Evolutionary conservation across 2,329 filamentous ascomycete species (phyloP).

Genomic region (Grosmannia serpens): DNA sequence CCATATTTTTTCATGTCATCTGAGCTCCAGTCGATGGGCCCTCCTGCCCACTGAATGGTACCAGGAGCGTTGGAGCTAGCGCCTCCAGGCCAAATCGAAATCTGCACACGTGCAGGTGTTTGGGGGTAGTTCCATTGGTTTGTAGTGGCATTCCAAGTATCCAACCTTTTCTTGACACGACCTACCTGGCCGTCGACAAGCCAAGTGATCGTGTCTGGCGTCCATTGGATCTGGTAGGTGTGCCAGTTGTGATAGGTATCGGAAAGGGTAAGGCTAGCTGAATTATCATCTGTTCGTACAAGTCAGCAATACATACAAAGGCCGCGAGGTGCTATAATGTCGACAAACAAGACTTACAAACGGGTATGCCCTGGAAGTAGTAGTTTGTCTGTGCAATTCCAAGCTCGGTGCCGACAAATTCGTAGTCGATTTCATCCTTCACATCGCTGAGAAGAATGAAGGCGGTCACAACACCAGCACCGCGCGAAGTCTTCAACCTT

Average conservation of each 20-base stretch:
- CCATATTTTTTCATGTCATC: conserved; percentile 66
- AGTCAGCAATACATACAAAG: neutral
- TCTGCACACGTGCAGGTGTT: conserved; percentile 78
- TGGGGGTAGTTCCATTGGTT: conserved; percentile 84
- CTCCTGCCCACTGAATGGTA: conserved; percentile 86
- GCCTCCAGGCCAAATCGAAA: conserved; percentile 94
- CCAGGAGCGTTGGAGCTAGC: conserved; percentile 66
- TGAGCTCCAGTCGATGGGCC: conserved; percentile 75
- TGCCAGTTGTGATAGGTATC: conserved; percentile 73
- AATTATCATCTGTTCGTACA: conserved; percentile 53
- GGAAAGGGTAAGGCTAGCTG: conserved; percentile 53
- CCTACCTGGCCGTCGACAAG: conserved; percentile 68
- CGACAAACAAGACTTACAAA: conserved; percentile 54
- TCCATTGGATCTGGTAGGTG: conserved; percentile 90
- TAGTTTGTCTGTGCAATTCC: conserved; percentile 80
- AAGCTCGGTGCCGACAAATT: conserved; percentile 78
- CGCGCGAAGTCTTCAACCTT: conserved; percentile 72
- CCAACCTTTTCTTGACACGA: conserved; percentile 60
- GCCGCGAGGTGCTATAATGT: neutral
- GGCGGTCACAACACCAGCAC: conserved; percentile 83
- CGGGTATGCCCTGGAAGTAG: conserved; percentile 87
- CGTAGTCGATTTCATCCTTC: conserved; percentile 97
- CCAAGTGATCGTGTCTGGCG: conserved; percentile 77
- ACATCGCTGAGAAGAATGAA: conserved; percentile 94
- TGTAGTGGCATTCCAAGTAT: conserved; percentile 77